Percentiles rank a stretch among this genome's conserved stretches.
Evolutionary conservation across 139 green algal genomes (phyloP).

Genomic region (Chlamydomonas asymmetrica): DNA sequence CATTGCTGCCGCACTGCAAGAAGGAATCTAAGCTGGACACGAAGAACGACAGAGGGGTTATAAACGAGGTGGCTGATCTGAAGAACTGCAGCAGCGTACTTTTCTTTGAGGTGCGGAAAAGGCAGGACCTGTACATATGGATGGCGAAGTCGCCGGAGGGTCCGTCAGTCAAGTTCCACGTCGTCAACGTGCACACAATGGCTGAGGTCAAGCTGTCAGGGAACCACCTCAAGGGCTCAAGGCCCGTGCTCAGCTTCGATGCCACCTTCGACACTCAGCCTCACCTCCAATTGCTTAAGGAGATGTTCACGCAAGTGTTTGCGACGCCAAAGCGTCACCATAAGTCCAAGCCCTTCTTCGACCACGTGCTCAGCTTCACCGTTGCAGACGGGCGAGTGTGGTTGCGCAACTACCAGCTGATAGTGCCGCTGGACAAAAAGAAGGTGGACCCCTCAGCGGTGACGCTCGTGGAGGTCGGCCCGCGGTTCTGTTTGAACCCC

Average conservation of each 20-base stretch:
- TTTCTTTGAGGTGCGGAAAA: conserved; percentile 97
- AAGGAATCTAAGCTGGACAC: conserved; percentile 96
- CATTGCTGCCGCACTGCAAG: conserved; percentile 93
- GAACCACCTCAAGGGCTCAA: conserved; percentile 96
- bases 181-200: conserved; percentile 97
- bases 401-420: conserved; percentile 98
- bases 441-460: conserved; percentile 50
- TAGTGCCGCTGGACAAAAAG: conserved; percentile 76
- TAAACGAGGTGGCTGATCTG: conserved; percentile 81
- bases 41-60: conserved; percentile 82
- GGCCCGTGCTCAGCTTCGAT: conserved; percentile 61
- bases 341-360: conserved; percentile 96
- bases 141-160: conserved; percentile 86
- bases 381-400: conserved; percentile 88
- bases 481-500: conserved; percentile 87
- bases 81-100: conserved; percentile 84
- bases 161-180: conserved; percentile 95
- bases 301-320: conserved; percentile 67
- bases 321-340: conserved; percentile 84
- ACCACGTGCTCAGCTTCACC: conserved; percentile 93
- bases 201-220: conserved; percentile 83
- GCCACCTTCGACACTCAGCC: conserved; percentile 86
- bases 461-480: conserved; percentile 86
- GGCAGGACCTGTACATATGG: conserved; percentile 97
- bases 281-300: conserved; percentile 89